phyloP scores from a whole-genome alignment of 805 yeast genomes.

The Teunomyces cretensis region DNA sequence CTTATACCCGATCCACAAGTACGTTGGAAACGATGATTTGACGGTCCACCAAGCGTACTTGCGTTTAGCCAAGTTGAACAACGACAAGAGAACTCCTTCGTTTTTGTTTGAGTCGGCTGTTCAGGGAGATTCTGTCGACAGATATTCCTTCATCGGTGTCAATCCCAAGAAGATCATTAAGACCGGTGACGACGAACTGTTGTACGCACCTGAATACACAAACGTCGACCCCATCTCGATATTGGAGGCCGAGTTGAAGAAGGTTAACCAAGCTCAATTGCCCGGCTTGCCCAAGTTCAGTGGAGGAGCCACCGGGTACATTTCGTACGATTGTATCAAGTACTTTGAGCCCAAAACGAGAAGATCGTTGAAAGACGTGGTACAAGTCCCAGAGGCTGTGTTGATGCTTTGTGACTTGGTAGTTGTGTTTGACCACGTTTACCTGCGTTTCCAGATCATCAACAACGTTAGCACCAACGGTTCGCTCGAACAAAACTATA shows the following conservation, averaged over 20 bases:
- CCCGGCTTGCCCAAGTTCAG: constrained; percentile 82
- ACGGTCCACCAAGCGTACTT: constrained; percentile 91
- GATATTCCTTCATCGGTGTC: constrained; percentile 89
- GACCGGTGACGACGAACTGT: constrained; percentile 66
- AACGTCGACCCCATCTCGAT: constrained; percentile 78
- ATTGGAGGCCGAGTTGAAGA: constrained; percentile 70
- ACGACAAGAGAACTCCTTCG: constrained; percentile 55
- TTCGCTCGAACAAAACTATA: constrained; percentile 40
- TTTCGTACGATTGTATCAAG: constrained; percentile 94
- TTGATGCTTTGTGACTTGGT: constrained; percentile 89
- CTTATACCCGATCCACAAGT: constrained; percentile 77
- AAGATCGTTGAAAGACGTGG: constrained; percentile 70
- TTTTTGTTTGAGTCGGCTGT: constrained; percentile 87
- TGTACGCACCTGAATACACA: constrained; percentile 22
- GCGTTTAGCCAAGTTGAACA: constrained; percentile 68
- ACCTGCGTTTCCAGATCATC: constrained; percentile 87
- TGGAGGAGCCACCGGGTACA: constrained; percentile 97
- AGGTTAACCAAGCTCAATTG: constrained; percentile 65
- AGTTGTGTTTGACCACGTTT: constrained; percentile 92
- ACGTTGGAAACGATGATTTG: constrained; percentile 70
- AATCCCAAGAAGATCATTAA: constrained; percentile 78
- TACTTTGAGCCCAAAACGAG: constrained; percentile 93
- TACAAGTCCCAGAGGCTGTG: constrained; percentile 87
- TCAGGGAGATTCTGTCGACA: constrained; percentile 83
- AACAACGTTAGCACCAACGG: constrained; percentile 59